A percentile compares a stretch with the other conserved stretches of the same genome.
phyloP scores from a whole-genome alignment of 176 grass and related monocot genomes.

The Triticum monococcum region DNA sequence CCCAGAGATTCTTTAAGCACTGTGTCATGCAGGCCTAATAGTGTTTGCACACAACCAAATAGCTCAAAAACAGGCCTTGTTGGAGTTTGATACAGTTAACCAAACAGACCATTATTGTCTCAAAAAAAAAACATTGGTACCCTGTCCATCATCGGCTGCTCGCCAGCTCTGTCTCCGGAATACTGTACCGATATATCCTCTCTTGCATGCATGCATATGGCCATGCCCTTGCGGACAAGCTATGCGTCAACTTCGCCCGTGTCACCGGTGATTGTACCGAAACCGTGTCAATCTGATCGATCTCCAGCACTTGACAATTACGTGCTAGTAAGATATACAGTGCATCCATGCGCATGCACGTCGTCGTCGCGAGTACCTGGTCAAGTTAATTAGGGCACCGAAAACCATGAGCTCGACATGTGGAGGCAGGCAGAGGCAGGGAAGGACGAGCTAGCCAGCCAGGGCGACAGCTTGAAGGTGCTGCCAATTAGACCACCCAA shows the following conservation, averaged over 20 bases:
- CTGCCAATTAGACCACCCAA: slow-evolving; percentile 5
- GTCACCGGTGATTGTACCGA: neutral
- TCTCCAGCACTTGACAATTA: neutral
- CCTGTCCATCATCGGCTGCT: neutral
- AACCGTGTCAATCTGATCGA: neutral
- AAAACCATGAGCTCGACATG: slow-evolving; percentile 34
- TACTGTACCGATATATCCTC: neutral
- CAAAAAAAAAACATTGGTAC: too few species aligned
- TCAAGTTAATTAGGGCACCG: slow-evolving; percentile 7
- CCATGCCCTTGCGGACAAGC: neutral
- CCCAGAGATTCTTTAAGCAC: too few species aligned
- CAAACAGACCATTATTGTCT: too few species aligned
- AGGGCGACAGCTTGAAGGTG: neutral
- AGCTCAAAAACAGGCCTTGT: too few species aligned
- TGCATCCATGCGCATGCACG: neutral
- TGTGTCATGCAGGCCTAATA: too few species aligned
- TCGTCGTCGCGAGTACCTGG: slow-evolving; percentile 32
- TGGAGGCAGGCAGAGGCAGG: slow-evolving; percentile 3
- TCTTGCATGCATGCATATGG: neutral
- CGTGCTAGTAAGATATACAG: too few species aligned
- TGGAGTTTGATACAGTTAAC: too few species aligned
- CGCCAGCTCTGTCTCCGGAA: neutral
- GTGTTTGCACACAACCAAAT: too few species aligned
- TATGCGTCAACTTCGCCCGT: neutral
- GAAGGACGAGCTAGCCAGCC: neutral